Evolutionary conservation across 1,284 basidiomycete genomes (phyloP).

Genomic region (Stygiomarasmius scandens): DNA sequence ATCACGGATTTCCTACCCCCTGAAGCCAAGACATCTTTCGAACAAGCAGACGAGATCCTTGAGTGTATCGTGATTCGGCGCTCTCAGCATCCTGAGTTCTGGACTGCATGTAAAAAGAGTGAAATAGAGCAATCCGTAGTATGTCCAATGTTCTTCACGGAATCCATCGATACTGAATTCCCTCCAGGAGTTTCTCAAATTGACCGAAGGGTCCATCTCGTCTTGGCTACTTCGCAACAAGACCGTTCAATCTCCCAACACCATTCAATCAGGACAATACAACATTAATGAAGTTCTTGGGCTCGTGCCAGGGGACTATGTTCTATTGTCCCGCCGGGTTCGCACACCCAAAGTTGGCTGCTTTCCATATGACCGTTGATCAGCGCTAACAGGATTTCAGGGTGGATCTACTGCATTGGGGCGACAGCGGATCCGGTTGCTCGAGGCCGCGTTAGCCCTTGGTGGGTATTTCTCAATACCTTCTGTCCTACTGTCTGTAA

Average conservation of each 20-base stretch:
- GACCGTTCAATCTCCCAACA: constrained; percentile 29
- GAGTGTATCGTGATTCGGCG: constrained; percentile 61
- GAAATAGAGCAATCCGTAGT: constrained; percentile 31
- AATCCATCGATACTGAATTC: too few species aligned
- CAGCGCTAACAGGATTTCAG: constrained; percentile 39
- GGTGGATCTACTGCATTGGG: constrained; percentile 87
- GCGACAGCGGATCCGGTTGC: constrained; percentile 69
- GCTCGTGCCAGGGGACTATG: constrained; percentile 44
- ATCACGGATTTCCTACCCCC: constrained; percentile 49
- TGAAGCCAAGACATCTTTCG: constrained; percentile 37
- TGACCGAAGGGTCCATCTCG: constrained; percentile 44
- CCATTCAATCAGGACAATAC: constrained; percentile 24
- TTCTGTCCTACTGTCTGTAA: background rate
- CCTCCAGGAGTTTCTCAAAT: constrained; percentile 54
- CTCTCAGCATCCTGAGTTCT: constrained; percentile 40
- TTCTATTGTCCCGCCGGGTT: constrained; percentile 46
- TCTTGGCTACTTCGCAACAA: constrained; percentile 49
- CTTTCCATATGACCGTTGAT: constrained; percentile 17
- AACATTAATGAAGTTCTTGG: constrained; percentile 36
- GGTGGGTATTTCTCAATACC: constrained; percentile 46
- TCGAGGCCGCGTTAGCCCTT: constrained; percentile 60
- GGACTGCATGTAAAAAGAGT: constrained; percentile 42
- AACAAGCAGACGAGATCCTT: constrained; percentile 45
- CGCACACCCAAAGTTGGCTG: constrained; percentile 38
- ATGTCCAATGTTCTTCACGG: too few species aligned